These are phyloP conservation scores for Collybia sordida DNA, from an alignment of 768 basidiomycete species.

Conservation along the genomic window DNA sequence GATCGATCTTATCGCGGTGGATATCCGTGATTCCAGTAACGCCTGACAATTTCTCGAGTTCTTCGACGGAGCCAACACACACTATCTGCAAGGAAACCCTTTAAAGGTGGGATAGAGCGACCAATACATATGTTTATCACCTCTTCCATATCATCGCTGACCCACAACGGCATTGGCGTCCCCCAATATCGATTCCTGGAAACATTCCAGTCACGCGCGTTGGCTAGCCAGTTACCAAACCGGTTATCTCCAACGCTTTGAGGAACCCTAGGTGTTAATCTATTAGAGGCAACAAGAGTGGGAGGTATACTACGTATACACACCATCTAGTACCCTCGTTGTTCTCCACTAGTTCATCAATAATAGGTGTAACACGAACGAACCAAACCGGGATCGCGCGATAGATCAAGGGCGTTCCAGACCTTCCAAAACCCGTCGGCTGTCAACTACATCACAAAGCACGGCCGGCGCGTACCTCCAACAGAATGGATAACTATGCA, in stretches of 20 bases:
- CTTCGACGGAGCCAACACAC: slow-evolving; percentile 82
- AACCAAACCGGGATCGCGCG: slow-evolving; percentile 97
- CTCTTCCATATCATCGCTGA: slow-evolving; percentile 89
- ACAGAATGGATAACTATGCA: slow-evolving; percentile 95
- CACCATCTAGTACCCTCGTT: slow-evolving; percentile 91
- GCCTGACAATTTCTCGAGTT: slow-evolving; percentile 86
- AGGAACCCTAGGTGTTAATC: slow-evolving; percentile 68
- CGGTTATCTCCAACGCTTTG: slow-evolving; percentile 86
- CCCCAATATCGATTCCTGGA: slow-evolving; percentile 99
- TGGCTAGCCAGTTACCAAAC: slow-evolving; percentile 96
- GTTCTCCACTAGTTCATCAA: slow-evolving; percentile 85
- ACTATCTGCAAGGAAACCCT: slow-evolving; percentile 53
- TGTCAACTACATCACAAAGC: slow-evolving; percentile 94
- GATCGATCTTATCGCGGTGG: slow-evolving; percentile 92
- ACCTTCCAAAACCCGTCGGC: slow-evolving; percentile 43
- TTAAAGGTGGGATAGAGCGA: not conserved
- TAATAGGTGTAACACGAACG: slow-evolving; percentile 81
- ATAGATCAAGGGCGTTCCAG: slow-evolving; percentile 93
- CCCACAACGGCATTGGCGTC: slow-evolving; percentile 97
- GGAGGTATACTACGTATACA: slow-evolving; percentile 8
- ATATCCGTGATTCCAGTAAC: slow-evolving; percentile 82
- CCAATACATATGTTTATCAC: slow-evolving; percentile 31
- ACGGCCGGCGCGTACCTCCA: slow-evolving; percentile 68
- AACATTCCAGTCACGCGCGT: slow-evolving; percentile 99
- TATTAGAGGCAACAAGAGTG: not conserved